These are phyloP conservation scores for Leptographium galeiforme DNA, from an alignment of 2,329 filamentous ascomycete genomes.

Conservation along the genomic window DNA sequence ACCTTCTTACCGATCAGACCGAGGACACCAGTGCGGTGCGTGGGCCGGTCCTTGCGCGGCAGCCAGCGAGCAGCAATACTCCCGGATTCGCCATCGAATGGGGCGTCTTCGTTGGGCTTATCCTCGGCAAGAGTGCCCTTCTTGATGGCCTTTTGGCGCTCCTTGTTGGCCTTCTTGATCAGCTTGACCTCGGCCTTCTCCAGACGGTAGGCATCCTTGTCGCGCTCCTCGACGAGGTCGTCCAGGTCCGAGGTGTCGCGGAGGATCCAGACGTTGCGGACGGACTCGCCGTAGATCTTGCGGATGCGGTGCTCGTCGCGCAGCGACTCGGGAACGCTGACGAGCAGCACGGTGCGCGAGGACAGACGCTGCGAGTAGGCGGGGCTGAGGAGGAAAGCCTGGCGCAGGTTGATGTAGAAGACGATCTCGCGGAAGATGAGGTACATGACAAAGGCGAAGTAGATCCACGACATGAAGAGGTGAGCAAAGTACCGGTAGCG, in stretches of 20 bases:
- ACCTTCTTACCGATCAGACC: constrained; percentile 72
- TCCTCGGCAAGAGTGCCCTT: constrained; percentile 34
- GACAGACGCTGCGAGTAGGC: constrained; percentile 76
- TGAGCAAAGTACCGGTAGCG: constrained; percentile 69
- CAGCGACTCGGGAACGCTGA: constrained; percentile 68
- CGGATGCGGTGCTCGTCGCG: constrained; percentile 64
- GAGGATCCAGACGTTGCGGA: constrained; percentile 74
- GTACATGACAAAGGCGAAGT: constrained; percentile 78
- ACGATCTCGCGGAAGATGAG: constrained; percentile 82
- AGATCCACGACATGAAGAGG: constrained; percentile 66
- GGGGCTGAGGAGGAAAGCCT: constrained; percentile 79
- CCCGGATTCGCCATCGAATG: constrained; percentile 51
- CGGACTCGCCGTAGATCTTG: constrained; percentile 67
- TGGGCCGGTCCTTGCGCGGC: constrained; percentile 57
- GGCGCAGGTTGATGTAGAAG: constrained; percentile 87
- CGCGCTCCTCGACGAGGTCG: constrained; percentile 67
- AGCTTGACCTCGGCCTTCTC: constrained; percentile 80
- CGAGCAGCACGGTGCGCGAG: constrained; percentile 81
- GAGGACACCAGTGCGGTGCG: constrained; percentile 57
- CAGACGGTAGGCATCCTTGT: constrained; percentile 66
- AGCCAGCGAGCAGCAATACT: constrained; percentile 64
- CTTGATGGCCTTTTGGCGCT: constrained; percentile 54
- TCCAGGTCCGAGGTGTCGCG: constrained; percentile 66
- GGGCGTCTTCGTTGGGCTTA: constrained; percentile 24
- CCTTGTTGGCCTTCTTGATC: constrained; percentile 63